Evolutionary conservation across 2,329 filamentous ascomycete species (phyloP).

Genomic region (Colletotrichum sp.): DNA sequence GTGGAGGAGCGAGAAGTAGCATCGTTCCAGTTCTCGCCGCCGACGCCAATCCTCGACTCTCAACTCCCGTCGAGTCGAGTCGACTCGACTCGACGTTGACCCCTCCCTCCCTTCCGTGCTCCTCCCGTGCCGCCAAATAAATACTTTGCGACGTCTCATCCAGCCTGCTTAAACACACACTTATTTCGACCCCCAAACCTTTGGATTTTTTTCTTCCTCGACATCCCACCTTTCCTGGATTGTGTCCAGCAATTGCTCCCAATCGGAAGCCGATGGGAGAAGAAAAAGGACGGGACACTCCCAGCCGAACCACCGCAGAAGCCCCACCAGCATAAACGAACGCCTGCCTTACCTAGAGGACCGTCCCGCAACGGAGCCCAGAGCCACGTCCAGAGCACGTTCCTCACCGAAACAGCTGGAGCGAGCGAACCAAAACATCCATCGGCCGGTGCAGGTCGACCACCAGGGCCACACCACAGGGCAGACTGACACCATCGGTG

Average conservation of each 20-base stretch:
- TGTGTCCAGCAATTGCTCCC: not conserved
- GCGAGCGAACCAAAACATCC: not conserved
- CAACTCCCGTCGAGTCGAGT: not conserved
- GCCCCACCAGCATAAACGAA: conserved; percentile 8
- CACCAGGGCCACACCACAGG: not conserved
- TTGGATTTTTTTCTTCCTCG: not conserved
- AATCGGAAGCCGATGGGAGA: not conserved
- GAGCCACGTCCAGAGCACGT: conserved; percentile 10
- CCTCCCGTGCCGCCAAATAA: conserved; percentile 2
- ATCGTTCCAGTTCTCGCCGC: not conserved
- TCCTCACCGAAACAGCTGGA: conserved; percentile 4
- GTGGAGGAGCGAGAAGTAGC: not conserved
- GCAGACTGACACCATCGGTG: not conserved
- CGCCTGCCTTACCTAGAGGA: not conserved
- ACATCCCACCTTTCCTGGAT: not conserved
- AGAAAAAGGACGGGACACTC: not conserved
- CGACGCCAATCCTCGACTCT: not conserved
- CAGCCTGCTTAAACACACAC: conserved; percentile 9
- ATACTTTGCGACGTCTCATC: conserved; percentile 15
- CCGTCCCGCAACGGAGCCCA: conserved; percentile 16
- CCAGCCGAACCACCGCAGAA: not conserved
- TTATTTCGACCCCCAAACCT: not conserved
- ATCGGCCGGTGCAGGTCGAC: not conserved
- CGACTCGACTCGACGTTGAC: not conserved
- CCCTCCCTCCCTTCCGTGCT: not conserved